Base-by-base conservation (phyloP, 2,329 filamentous ascomycete species). In the Sarocladium kiliense region DNA sequence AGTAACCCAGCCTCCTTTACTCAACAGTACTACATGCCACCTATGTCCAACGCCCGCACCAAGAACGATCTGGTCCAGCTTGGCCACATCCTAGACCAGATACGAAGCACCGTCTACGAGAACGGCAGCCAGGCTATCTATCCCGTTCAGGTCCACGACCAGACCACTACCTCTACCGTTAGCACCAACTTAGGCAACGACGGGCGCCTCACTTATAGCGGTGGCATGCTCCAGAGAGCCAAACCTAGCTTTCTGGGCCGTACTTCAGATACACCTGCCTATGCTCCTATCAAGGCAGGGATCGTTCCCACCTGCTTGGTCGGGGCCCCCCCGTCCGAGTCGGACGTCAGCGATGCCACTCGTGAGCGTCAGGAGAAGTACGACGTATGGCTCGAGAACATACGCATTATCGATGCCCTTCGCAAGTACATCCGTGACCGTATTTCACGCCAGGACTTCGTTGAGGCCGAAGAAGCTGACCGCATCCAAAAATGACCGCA, bases 101-200 rank as follows among this genome's bases (percentile, higher is more conserved):
- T 97, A 79, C 92, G 97, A 73, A 86, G 88, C 60, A 97, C 93
- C 45, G 91, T 97, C 50, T 97, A 97, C 68, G 94, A 97, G 74
- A 96, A 87, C 69, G 86, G 91, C 55, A 89, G 86, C 63, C 87
- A 91, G 53, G 87, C 91, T 30, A 89, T 90, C 2, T 86, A 88
- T 42, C 88, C 89, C 56, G 82, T 95, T 57, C 88, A 89, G 63
- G 84, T 91, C 59, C 84, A 88, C 53, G 82, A 86, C 27, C 85
- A 87, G 60, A 81, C 84, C 2, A 82, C 85, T 36, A 85, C 88
- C 37, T 85, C 88, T 12, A 87, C 86, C 21, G 80, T 93, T 14
- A 88, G 87, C 1, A 80, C 84, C 14, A 85, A 74, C 64, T 87
- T 86, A 59, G 82, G 85, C 56, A 75, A 72, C 58, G 81, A 83